A percentile compares a stretch with the other conserved stretches of the same genome.
phyloP scores from a whole-genome alignment of 257 asterid genomes.

The Cruciata laevipes region DNA sequence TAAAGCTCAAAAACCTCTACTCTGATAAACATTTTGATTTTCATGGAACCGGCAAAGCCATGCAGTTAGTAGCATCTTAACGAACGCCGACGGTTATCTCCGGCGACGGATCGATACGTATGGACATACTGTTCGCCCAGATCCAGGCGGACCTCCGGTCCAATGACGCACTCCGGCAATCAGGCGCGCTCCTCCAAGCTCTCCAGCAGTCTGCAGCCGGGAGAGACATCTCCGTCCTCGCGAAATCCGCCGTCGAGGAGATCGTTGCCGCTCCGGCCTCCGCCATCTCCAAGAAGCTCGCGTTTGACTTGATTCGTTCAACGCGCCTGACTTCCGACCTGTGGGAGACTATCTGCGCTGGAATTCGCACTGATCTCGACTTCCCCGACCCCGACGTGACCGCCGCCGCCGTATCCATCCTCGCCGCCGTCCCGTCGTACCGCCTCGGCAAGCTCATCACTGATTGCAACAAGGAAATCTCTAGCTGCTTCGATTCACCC shows the following conservation, averaged over 20 bases:
- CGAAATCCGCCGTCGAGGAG: constrained; percentile 89
- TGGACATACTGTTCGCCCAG: constrained; percentile 87
- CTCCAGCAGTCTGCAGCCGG: constrained; percentile 95
- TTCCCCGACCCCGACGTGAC: constrained; percentile 90
- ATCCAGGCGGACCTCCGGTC: constrained; percentile 93
- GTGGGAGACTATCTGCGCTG: constrained; percentile 74
- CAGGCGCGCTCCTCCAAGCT: constrained; percentile 88
- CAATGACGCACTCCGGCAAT: constrained; percentile 83
- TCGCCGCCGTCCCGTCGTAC: constrained; percentile 76
- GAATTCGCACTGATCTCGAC: constrained; percentile 74
- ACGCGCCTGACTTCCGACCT: constrained; percentile 80
- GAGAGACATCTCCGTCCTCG: constrained; percentile 73
- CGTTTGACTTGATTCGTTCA: constrained; percentile 78
- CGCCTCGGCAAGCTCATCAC: constrained; percentile 73
- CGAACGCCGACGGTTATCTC: not conserved
- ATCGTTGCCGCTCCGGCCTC: constrained; percentile 93
- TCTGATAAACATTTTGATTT: not conserved
- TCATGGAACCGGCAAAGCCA: constrained; percentile 1
- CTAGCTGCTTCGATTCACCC: constrained; percentile 66
- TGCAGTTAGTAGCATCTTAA: constrained; percentile 2
- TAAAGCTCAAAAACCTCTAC: not conserved
- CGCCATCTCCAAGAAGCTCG: constrained; percentile 78
- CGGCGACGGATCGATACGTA: constrained; percentile 3
- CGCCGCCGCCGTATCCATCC: constrained; percentile 83
- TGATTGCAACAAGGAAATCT: constrained; percentile 68